Evolutionary conservation across 257 asterid genomes (phyloP).

Genomic region (Capsicum chinense): DNA sequence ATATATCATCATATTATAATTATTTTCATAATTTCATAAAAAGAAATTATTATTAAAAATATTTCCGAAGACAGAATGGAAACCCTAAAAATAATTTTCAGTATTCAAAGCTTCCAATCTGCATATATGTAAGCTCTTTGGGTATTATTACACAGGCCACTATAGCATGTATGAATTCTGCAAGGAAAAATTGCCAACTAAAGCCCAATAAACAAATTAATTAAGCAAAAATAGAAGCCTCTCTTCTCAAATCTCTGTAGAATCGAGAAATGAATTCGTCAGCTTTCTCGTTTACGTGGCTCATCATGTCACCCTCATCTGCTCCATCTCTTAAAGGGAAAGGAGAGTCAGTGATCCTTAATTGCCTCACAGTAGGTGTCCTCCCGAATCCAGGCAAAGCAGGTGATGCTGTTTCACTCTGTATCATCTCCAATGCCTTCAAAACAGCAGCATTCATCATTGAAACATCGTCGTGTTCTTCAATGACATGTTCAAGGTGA

Average conservation of each 20-base stretch:
- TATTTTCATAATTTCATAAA: background rate
- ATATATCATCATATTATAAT: background rate
- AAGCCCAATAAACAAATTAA: slow-evolving; percentile 16
- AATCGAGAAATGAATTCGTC: slow-evolving; percentile 42
- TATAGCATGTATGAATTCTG: background rate
- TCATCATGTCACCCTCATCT: slow-evolving; percentile 20
- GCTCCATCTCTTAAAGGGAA: slow-evolving; percentile 31
- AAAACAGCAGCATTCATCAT: slow-evolving; percentile 34
- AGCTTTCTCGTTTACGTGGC: slow-evolving; percentile 42
- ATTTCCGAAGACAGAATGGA: background rate
- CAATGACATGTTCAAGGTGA: slow-evolving; percentile 33
- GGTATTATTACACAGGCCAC: background rate
- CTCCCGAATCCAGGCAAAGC: slow-evolving; percentile 46
- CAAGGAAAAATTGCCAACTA: background rate
- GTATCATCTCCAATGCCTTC: slow-evolving; percentile 53
- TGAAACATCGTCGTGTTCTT: slow-evolving; percentile 28
- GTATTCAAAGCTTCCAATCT: background rate
- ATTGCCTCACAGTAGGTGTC: slow-evolving; percentile 48
- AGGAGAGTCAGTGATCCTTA: slow-evolving; percentile 49
- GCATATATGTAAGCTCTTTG: slow-evolving; percentile 17
- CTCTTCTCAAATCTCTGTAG: slow-evolving; percentile 38
- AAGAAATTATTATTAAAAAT: background rate
- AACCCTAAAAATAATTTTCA: background rate
- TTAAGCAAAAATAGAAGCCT: background rate
- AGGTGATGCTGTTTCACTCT: slow-evolving; percentile 51